Percentiles rank a stretch among this genome's conserved stretches.
These are phyloP conservation scores for Hypomyces perniciosus DNA, from an alignment of 2,329 filamentous ascomycete species.

Conservation along the genomic window DNA sequence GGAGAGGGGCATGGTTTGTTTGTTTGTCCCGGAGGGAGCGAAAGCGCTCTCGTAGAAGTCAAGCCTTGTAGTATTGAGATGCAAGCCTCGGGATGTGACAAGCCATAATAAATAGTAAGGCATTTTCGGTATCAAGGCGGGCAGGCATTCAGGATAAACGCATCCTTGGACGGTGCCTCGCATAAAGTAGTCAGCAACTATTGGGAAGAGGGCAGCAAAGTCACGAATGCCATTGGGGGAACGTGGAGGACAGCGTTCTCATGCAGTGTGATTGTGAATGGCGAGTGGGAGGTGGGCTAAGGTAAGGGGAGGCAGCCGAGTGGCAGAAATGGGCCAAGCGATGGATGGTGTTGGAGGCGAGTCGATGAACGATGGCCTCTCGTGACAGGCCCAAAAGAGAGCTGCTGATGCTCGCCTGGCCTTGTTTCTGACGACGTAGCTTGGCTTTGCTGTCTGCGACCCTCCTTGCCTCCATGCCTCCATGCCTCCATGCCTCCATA, in stretches of 20 bases:
- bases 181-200: background rate
- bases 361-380: background rate
- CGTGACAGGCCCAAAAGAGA: constrained; percentile 5
- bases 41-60: background rate
- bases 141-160: background rate
- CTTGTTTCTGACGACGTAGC: background rate
- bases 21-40: background rate
- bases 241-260: background rate
- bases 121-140: background rate
- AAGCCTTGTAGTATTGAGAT: background rate
- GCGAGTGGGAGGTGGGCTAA: constrained; percentile 1
- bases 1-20: background rate
- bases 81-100: background rate
- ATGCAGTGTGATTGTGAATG: constrained; percentile 9
- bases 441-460: background rate
- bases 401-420: constrained; percentile 5
- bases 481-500: no score
- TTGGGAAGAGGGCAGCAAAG: background rate
- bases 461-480: background rate
- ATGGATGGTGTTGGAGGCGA: background rate
- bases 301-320: constrained; percentile 10
- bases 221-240: constrained; percentile 3
- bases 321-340: constrained; percentile 1
- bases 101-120: background rate
- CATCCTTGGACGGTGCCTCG: constrained; percentile 11